Conservation (phyloP, 805 yeast species). For the Monosporozyma yasuniensis region DNA sequence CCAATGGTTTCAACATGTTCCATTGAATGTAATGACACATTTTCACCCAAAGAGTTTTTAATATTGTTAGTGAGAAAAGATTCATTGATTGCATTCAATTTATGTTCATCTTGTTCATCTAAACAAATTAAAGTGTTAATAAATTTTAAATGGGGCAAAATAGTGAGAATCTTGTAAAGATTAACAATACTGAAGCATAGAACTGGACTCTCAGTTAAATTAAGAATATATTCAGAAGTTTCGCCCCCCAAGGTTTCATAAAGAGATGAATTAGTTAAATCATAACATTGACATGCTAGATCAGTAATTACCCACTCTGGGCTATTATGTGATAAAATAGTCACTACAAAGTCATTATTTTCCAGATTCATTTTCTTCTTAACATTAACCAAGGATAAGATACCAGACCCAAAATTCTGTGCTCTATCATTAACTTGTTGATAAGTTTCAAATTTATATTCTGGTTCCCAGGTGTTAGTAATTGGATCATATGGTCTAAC, state of each 20-base stretch:
- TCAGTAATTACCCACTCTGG: constrained; percentile 66
- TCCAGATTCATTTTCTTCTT: constrained; percentile 28
- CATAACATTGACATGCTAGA: constrained; percentile 54
- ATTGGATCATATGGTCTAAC: constrained; percentile 29
- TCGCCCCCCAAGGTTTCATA: constrained; percentile 52
- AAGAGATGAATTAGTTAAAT: constrained; percentile 44
- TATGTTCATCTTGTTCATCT: constrained; percentile 37
- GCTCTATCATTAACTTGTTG: constrained; percentile 36
- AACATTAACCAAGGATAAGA: constrained; percentile 35
- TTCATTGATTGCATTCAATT: constrained; percentile 25
- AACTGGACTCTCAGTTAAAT: constrained; percentile 53
- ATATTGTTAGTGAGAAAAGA: constrained; percentile 24
- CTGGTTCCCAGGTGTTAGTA: constrained; percentile 32
- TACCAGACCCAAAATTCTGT: constrained; percentile 47
- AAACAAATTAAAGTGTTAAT: constrained; percentile 49
- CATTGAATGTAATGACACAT: constrained; percentile 35
- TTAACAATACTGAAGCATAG: constrained; percentile 47
- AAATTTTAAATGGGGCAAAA: constrained; percentile 33
- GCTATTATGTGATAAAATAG: constrained; percentile 49
- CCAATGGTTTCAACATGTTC: constrained; percentile 37
- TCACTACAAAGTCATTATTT: constrained; percentile 39
- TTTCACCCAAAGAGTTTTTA: constrained; percentile 24
- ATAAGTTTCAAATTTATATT: constrained; percentile 39
- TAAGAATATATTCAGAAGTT: constrained; percentile 55
- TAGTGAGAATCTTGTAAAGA: constrained; percentile 38